Conservation (phyloP, 176 grass and related monocot species). For the Rhynchospora pubera region DNA sequence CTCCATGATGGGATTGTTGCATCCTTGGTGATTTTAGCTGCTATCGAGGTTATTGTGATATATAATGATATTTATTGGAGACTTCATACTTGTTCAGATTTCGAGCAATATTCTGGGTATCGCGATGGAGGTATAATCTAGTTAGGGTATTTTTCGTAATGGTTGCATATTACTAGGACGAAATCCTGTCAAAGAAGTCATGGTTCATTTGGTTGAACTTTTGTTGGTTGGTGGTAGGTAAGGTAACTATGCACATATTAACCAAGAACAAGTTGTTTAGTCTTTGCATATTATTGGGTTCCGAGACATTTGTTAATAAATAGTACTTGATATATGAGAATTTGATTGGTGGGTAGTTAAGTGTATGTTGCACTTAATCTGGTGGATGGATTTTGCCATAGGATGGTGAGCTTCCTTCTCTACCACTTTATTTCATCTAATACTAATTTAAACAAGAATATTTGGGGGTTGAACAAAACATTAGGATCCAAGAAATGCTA, state of each 20-base stretch:
- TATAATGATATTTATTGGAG: background rate
- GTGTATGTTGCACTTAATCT: background rate
- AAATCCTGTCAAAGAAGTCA: background rate
- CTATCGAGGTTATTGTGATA: background rate
- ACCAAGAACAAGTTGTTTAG: background rate
- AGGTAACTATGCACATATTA: background rate
- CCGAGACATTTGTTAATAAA: background rate
- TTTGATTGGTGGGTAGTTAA: constrained; percentile 24
- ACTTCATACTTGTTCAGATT: background rate
- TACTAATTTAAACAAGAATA: background rate
- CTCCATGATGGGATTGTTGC: background rate
- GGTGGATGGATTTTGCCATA: constrained; percentile 2
- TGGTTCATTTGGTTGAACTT: constrained; percentile 9
- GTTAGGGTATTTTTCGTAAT: background rate
- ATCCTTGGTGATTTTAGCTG: background rate
- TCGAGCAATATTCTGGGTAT: background rate
- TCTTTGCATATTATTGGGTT: background rate
- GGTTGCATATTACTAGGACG: background rate
- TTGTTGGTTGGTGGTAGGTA: constrained; percentile 4
- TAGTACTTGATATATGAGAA: background rate
- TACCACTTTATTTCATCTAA: background rate
- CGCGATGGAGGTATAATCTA: background rate
- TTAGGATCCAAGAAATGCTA: constrained; percentile 68
- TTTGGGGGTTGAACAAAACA: background rate
- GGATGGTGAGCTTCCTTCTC: constrained; percentile 13